Percentiles rank a stretch among this genome's conserved stretches.
Evolutionary conservation across 2,329 filamentous ascomycete genomes (phyloP).

Genomic region (Triangularia verruculosa): DNA sequence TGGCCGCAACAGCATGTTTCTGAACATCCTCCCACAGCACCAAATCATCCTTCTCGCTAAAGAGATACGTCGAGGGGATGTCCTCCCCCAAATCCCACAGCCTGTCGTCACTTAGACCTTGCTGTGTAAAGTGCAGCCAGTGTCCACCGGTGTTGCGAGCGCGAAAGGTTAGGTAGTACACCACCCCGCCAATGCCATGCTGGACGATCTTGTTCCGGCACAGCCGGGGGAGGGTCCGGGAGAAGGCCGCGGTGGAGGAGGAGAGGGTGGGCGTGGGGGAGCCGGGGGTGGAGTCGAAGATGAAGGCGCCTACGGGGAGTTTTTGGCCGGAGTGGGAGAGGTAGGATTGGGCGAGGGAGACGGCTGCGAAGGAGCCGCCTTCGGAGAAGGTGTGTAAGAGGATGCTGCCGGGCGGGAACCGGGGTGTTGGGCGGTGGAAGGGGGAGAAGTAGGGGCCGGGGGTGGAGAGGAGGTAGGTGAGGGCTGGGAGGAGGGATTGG

Average conservation of each 20-base stretch:
- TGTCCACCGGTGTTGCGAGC: background rate
- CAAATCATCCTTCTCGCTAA: slow-evolving; percentile 27
- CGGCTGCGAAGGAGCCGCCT: slow-evolving; percentile 42
- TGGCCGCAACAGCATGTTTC: slow-evolving; percentile 21
- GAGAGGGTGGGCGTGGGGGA: slow-evolving; percentile 30
- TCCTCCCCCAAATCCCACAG: slow-evolving; percentile 16
- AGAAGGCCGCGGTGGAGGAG: slow-evolving; percentile 44
- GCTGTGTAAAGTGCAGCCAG: slow-evolving; percentile 20
- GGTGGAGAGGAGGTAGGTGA: slow-evolving; percentile 17
- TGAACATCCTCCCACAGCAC: slow-evolving; percentile 28
- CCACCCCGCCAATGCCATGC: slow-evolving; percentile 25
- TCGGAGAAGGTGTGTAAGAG: slow-evolving; percentile 50
- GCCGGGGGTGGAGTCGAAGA: slow-evolving; percentile 47
- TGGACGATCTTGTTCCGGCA: background rate
- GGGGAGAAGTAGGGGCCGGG: background rate
- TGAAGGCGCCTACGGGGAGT: slow-evolving; percentile 37
- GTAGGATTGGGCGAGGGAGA: slow-evolving; percentile 39
- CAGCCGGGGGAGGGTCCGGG: background rate
- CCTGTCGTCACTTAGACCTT: slow-evolving; percentile 23
- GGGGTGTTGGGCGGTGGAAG: slow-evolving; percentile 30
- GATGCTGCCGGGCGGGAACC: slow-evolving; percentile 20
- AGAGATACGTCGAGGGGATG: slow-evolving; percentile 25
- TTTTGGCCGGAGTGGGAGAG: slow-evolving; percentile 28
- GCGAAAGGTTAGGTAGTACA: slow-evolving; percentile 21
- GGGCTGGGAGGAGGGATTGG: slow-evolving; percentile 18